phyloP scores from a whole-genome alignment of 1,284 basidiomycete genomes.

The Leucoagaricus sp. region DNA sequence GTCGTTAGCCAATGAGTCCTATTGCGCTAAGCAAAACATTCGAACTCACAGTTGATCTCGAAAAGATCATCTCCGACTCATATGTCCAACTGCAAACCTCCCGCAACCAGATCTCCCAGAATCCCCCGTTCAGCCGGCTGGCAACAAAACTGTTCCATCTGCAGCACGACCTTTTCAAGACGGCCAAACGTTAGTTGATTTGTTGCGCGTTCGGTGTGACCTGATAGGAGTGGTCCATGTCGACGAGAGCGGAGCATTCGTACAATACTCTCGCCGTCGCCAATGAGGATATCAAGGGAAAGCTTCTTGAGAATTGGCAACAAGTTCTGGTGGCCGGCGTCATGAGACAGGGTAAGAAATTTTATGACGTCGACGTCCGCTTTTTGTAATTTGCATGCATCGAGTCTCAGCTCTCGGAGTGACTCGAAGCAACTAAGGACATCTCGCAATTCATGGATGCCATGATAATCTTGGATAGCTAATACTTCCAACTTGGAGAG shows the following conservation, averaged over 20 bases:
- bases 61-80: too few relatives aligned
- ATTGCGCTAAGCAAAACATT: too few relatives aligned
- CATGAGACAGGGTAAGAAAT: not conserved
- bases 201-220: not conserved
- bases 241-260: constrained; percentile 2
- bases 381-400: not conserved
- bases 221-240: not conserved
- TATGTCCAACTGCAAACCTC: not conserved
- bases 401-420: not conserved
- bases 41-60: too few relatives aligned
- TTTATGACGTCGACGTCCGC: not conserved
- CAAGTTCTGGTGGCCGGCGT: not conserved
- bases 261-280: not conserved
- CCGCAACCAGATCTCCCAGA: not conserved
- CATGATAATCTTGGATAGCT: not conserved
- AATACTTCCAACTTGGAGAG: not conserved
- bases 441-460: not conserved
- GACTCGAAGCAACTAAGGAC: not conserved
- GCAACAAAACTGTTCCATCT: not conserved
- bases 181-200: not conserved
- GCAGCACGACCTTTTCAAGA: not conserved
- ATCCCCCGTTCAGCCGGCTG: not conserved
- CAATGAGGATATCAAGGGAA: not conserved
- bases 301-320: not conserved
- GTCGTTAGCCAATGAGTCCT: too few relatives aligned